Evolutionary conservation across 2,329 filamentous ascomycete species (phyloP).

Genomic region (Fusarium caatingaense): DNA sequence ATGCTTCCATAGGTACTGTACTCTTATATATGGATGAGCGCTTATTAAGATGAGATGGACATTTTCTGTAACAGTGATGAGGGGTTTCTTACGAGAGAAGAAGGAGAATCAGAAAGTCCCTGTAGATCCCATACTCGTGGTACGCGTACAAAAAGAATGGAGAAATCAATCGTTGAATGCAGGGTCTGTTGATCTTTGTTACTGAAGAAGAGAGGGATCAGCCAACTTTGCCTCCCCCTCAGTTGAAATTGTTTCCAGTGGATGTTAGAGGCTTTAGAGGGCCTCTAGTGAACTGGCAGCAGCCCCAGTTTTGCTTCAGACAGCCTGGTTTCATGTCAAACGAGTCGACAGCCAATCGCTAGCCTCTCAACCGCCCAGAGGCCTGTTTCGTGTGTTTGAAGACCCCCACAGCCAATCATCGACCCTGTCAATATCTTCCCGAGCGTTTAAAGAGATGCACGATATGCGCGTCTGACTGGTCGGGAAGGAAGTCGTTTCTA

Average conservation of each 20-base stretch:
- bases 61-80: conserved; percentile 12
- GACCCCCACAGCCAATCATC: conserved; percentile 13
- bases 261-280: background rate
- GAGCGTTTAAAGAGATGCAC: conserved; percentile 28
- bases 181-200: conserved; percentile 28
- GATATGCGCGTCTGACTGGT: conserved; percentile 16
- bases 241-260: background rate
- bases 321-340: conserved; percentile 35
- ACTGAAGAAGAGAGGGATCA: background rate
- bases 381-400: conserved; percentile 35
- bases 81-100: conserved; percentile 8
- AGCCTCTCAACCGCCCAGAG: conserved; percentile 17
- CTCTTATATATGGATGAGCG: conserved; percentile 7
- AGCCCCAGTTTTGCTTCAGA: conserved; percentile 36
- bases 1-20: conserved; percentile 7
- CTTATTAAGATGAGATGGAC: conserved; percentile 9
- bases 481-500: conserved; percentile 9
- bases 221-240: conserved; percentile 15
- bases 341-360: conserved; percentile 24
- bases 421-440: conserved; percentile 19
- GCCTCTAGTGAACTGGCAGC: background rate
- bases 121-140: conserved; percentile 16
- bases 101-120: background rate
- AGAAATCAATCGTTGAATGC: conserved; percentile 3
- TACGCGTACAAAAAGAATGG: conserved; percentile 25